Evolutionary conservation across 2,329 filamentous ascomycete genomes (phyloP).

Genomic region (Fusarium sp.): DNA sequence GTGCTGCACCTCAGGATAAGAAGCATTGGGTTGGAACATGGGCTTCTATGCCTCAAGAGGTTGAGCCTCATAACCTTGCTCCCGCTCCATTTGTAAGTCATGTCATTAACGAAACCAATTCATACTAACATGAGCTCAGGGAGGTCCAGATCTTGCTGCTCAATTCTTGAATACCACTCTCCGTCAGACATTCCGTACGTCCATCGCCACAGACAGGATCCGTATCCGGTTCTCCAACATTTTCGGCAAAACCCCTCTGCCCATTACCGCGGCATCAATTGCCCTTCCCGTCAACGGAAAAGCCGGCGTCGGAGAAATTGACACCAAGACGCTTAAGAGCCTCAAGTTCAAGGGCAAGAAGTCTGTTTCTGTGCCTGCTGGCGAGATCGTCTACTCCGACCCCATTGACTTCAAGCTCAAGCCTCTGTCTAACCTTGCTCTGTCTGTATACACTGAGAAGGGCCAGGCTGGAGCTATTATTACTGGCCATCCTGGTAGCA

Average conservation of each 20-base stretch:
- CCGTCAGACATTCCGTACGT: constrained; percentile 29
- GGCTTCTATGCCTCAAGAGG: constrained; percentile 33
- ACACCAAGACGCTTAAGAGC: constrained; percentile 5
- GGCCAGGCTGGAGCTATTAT: constrained; percentile 27
- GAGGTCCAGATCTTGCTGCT: constrained; percentile 8
- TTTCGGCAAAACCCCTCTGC: constrained; percentile 26
- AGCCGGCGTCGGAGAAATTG: constrained; percentile 19
- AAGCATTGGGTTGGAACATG: constrained; percentile 33
- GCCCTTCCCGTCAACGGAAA: constrained; percentile 16
- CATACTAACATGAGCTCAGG: not conserved
- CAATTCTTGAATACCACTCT: constrained; percentile 32
- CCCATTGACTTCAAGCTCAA: constrained; percentile 23
- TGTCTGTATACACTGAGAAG: constrained; percentile 26
- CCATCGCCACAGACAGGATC: constrained; percentile 17
- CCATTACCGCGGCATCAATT: constrained; percentile 23
- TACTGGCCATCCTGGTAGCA: constrained; percentile 30
- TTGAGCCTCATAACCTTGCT: constrained; percentile 26
- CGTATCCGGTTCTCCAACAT: constrained; percentile 31
- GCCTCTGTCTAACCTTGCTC: constrained; percentile 23
- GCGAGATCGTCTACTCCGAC: constrained; percentile 23
- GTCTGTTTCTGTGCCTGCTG: constrained; percentile 10
- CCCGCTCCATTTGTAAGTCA: constrained; percentile 29
- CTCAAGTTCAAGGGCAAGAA: constrained; percentile 22
- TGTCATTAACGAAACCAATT: fast-evolving
- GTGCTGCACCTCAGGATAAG: constrained; percentile 3